These are phyloP conservation scores for Silybum marianum DNA, from an alignment of 129 eudicot species.

Conservation along the genomic window DNA sequence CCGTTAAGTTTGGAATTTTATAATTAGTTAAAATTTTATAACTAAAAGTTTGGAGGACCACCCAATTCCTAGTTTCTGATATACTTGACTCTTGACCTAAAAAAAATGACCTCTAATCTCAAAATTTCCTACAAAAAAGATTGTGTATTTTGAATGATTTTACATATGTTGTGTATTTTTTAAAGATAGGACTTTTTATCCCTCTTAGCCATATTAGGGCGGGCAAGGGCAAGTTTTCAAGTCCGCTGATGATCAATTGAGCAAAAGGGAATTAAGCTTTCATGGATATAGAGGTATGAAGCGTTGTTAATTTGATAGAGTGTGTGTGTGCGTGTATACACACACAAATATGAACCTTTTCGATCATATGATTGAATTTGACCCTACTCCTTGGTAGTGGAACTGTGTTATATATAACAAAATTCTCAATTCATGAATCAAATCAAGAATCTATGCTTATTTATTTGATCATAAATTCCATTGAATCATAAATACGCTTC, in stretches of 20 bases:
- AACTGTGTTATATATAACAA: background rate
- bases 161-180: background rate
- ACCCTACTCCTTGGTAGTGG: background rate
- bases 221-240: background rate
- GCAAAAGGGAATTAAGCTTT: background rate
- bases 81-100: background rate
- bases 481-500: background rate
- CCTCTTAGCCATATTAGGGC: too few relatives aligned
- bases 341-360: background rate
- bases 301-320: background rate
- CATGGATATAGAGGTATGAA: background rate
- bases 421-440: background rate
- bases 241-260: background rate
- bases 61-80: background rate
- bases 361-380: background rate
- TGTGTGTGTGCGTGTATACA: background rate
- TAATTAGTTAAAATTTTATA: too few relatives aligned
- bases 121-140: background rate
- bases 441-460: background rate
- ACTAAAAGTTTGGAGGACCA: background rate
- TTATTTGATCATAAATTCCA: background rate
- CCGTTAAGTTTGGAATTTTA: background rate
- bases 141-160: background rate
- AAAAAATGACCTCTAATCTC: background rate
- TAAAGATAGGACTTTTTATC: background rate